A percentile compares a stretch with the other conserved stretches of the same genome.
Conservation (phyloP, 2,329 filamentous ascomycete species). For the Alternaria brassicicola region DNA sequence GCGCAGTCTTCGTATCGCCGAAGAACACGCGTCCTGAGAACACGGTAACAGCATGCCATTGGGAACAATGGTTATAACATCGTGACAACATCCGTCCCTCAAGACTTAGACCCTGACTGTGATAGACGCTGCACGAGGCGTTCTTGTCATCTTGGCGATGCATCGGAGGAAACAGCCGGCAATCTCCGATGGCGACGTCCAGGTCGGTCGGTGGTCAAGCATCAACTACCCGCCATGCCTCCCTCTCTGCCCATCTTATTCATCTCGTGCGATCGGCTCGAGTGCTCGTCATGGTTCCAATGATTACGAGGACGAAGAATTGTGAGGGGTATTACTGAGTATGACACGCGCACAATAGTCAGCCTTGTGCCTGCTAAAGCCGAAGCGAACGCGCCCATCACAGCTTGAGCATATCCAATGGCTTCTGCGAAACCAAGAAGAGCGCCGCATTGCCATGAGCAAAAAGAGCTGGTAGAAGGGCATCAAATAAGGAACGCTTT, state of each 20-base stretch:
- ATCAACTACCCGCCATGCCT: background rate
- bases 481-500: background rate
- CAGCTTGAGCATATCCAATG: background rate
- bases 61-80: too few species aligned
- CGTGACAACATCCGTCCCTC: background rate
- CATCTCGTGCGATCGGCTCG: background rate
- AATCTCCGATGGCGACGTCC: background rate
- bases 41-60: background rate
- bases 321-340: background rate
- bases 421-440: background rate
- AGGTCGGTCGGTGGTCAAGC: background rate
- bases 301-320: background rate
- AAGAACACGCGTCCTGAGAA: conserved; percentile 14
- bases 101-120: background rate
- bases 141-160: background rate
- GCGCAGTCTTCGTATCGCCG: conserved; percentile 3
- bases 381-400: background rate
- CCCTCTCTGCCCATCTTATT: background rate
- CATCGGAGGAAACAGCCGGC: background rate
- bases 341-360: background rate
- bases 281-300: background rate
- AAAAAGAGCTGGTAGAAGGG: background rate
- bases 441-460: background rate
- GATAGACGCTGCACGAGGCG: background rate
- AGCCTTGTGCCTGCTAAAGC: background rate